Evolutionary conservation across 768 basidiomycete species (phyloP), one percentile per base, ranked within the genome.

Genomic region (Naematelia aurantialba): DNA sequence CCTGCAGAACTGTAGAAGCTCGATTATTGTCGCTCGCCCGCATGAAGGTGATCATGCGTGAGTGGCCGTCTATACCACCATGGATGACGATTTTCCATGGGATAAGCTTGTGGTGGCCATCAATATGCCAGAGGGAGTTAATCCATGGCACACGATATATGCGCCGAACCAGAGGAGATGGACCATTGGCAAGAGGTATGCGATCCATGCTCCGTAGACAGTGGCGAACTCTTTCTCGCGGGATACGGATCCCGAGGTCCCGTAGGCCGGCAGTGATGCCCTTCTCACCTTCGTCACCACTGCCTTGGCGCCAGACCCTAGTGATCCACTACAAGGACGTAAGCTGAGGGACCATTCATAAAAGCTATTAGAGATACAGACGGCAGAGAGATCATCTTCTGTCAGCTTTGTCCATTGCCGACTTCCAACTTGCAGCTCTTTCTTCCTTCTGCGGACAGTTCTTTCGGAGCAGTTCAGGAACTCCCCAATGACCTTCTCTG

Each of bases 31-130:
- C 61, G 51, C 69, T 78, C 0, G 78, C 79, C 5, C 55, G 54
- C 4, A 82, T 63, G 0, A 67, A 80, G 14, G 70, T 70, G 1
- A 81, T 63, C 19, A 79, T 67, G 3, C 79, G 65, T 5, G 78
- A 78, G 50, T 77, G 76, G 1, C 81, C 80, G 52, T 82, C 80
- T 10, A 82, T 77, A 54, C 80, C 80, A 1, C 75, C 76, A 64
- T 81, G 81, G 2, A 78, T 76, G 2, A 81, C 77, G 45, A 80
- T 72, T 45, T 72, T 71, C 67, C 70, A 81, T 57, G 80, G 79
- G 8, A 39, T 39, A 39, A 39, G 34, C 34, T 39, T 39, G 34
- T 39, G 34, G 34, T 8, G 17, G 8, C 34, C 34, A 39, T 39
- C 34, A 58, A 77, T 75, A 54, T 81, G 79, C 75, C 73, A 78